Percentiles rank a stretch among this genome's conserved stretches.
phyloP scores from a whole-genome alignment of 495 filamentous ascomycete genomes.

The Gamarada debralockiae region DNA sequence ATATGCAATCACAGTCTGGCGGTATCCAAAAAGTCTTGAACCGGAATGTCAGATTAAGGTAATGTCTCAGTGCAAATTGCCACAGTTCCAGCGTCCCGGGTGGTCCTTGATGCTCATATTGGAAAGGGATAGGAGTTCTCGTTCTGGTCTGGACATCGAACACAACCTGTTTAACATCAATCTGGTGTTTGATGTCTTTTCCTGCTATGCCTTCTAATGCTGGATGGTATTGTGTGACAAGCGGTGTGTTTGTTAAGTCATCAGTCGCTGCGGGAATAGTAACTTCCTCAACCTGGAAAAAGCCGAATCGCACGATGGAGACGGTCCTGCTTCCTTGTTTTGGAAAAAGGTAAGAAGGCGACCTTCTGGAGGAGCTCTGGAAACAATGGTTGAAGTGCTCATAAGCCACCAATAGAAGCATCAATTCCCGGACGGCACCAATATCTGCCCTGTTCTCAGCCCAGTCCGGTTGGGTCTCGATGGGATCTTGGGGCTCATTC shows the following conservation, averaged over 20 bases:
- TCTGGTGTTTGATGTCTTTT: conserved; percentile 5
- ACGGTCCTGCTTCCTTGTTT: conserved; percentile 6
- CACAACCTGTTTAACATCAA: neutral
- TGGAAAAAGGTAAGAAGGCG: neutral
- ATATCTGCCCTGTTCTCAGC: neutral
- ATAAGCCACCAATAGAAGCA: conserved; percentile 7
- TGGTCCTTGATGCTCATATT: conserved; percentile 4
- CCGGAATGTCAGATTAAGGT: conserved; percentile 3
- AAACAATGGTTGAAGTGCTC: conserved; percentile 5
- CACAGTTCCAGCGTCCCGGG: conserved; percentile 4
- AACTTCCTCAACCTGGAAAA: conserved; percentile 4
- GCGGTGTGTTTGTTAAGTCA: neutral
- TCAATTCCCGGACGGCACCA: conserved; percentile 5
- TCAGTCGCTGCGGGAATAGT: conserved; percentile 3
- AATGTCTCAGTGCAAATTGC: conserved; percentile 6
- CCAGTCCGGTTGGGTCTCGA: conserved; percentile 1
- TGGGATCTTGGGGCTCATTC: neutral
- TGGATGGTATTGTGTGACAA: neutral
- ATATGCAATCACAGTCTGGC: conserved; percentile 2
- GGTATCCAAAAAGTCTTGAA: conserved; percentile 2
- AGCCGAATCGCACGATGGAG: conserved; percentile 2
- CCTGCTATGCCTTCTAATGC: conserved; percentile 4
- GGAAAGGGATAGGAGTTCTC: conserved; percentile 1
- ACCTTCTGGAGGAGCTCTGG: neutral
- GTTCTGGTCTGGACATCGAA: neutral